Base-by-base conservation (phyloP, 2,329 filamentous ascomycete genomes). In the Grosmannia clavigera region DNA sequence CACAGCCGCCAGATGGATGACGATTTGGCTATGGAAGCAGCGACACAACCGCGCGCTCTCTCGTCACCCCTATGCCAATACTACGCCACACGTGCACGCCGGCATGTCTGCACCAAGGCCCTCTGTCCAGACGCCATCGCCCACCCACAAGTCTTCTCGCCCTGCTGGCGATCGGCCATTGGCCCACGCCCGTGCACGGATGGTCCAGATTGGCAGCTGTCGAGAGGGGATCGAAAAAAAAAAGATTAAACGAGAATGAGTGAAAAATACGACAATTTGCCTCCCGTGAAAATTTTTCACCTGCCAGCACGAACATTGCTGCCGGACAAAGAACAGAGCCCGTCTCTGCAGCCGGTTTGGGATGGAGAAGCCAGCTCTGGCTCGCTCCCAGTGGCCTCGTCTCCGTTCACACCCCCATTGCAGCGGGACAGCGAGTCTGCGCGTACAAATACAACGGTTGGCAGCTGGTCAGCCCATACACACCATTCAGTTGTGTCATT, bases 141-240 rank as follows among this genome's bases (percentile, higher is more conserved):
- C 22, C 22, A 22, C 22, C 43, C n/a, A 9, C n/a, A 22, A 22
- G 48, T 51, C 25, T 2, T 6, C 22, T 48, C n/a, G 22, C 22
- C 12, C 48, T 12, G 48, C 33, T 51, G 48, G 48, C 48, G 22
- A 25, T 25, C 48, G 25, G 52, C 52, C 2, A 54, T 38, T 50
- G 55, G 56, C 48, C 56, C 56, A 58, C 56, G 56, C 16, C 46
- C 46, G 29, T 58, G 56, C 56, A 58, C 56, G 31, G 46, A 51
- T 46, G 27, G 19, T 35, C 40, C 27, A 58, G 56, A 58, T 52
- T 58, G 56, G 43, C 56, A 38, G 29, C 7, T 5, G 43, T 11
- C 19, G 25, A 25, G 27, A 31, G 14, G 50, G 50, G 22, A 27
- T 7, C n/a, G 50, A 6, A 7, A 29, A 16, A 7, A 27, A 29